Evolutionary conservation across 192 early-diverging fungal genomes (phyloP), one percentile per base, ranked within the genome.

Genomic region (Umbelopsis sp.): DNA sequence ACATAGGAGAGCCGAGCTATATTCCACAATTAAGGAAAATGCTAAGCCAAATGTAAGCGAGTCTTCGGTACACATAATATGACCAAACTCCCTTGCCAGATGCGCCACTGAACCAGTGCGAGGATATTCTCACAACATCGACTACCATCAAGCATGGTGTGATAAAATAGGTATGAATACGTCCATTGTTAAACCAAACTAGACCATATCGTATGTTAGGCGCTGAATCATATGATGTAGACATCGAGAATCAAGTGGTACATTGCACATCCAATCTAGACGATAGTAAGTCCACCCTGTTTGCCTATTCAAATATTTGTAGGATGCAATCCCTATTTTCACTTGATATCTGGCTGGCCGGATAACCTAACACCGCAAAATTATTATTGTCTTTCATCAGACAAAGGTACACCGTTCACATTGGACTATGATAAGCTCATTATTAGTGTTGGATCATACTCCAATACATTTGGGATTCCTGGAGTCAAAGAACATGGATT

Each of bases 41-140:
- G 38, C 38, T 41, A 41, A 5, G 12, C 2, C 38, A 41, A 41
- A 6, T 41, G 7, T 6, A 6, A 41, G 12, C 7, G 12, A 11
- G 0, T 6, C 38, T 11, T 41, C 12, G 7, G 38, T 41, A 41
- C 5, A 41, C 38, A 41, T 41, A 5, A 41, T 4, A 11, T 41
- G 38, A 41, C 38, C 38, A 41, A 41, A 41, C 4, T n/a, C 4
- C 47, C 1, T 9, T 21, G 43, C 12, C 20, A 62, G 93, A 50
- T 93, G 90, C 56, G 93, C 95, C 72, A 90, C 90, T 54, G 95
- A 96, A 77, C 93, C 95, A 2, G 87, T 95, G 26, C 80, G 93
- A 62, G 71, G 75, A 0, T 84, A 84, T 66, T 81, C 81, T 21
- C 76, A 83, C 4, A 80, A 90, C 14, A 77, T 87, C 2, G 83